phyloP scores from a whole-genome alignment of 192 early-diverging fungal species.

The Entomortierella parvispora region DNA sequence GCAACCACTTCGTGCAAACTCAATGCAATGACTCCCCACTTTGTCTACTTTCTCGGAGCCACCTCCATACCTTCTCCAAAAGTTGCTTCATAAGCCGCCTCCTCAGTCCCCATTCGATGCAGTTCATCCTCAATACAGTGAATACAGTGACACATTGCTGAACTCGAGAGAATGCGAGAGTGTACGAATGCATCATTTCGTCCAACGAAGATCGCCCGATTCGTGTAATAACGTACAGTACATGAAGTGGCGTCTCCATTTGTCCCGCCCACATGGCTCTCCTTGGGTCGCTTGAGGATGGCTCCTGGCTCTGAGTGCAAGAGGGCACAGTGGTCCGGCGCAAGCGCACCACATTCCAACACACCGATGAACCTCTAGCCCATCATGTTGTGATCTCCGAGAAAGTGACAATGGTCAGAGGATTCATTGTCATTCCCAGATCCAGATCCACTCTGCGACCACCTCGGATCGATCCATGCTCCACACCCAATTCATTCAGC shows the following conservation, averaged over 20 bases:
- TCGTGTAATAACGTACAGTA: background rate
- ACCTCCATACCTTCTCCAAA: background rate
- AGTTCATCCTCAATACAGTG: too few species aligned
- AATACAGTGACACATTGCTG: too few species aligned
- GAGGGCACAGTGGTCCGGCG: background rate
- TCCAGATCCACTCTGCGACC: background rate
- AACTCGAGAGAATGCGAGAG: too few species aligned
- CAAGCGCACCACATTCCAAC: conserved; percentile 40
- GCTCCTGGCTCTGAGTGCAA: background rate
- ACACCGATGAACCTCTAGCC: background rate
- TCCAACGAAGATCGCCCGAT: too few species aligned
- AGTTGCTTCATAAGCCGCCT: background rate
- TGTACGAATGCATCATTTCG: too few species aligned
- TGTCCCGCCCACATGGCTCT: background rate
- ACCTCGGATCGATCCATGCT: too few species aligned
- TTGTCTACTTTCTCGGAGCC: background rate
- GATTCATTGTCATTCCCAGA: background rate
- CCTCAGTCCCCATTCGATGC: too few species aligned
- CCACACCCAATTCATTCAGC: too few species aligned
- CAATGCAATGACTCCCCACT: too few species aligned
- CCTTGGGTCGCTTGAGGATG: background rate
- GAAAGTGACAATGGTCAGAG: too few species aligned
- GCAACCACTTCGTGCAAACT: too few species aligned
- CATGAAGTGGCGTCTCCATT: background rate
- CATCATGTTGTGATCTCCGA: background rate